Evolutionary conservation across 768 basidiomycete genomes (phyloP), one percentile per base, ranked within the genome.

Genomic region (Xerocomus spinulosus): DNA sequence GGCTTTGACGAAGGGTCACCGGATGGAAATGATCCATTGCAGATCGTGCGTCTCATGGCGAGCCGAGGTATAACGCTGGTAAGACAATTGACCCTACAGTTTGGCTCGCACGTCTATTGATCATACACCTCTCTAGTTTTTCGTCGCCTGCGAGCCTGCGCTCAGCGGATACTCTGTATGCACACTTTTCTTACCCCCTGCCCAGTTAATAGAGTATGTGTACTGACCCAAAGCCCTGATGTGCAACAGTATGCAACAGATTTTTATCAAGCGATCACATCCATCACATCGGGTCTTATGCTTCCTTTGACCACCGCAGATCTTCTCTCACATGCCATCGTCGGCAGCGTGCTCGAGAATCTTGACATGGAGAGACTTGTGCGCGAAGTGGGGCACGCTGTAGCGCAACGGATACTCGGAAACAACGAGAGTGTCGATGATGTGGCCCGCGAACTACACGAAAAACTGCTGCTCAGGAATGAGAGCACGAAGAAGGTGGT

Each of bases 81-180:
- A 63, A 62, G 85, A 68, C 18, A 42, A 39, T 23, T 42, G 21
- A 38, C 47, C 36, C 24, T 39, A 5, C 20, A 51, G n/a, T 44
- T 25, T 49, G 44, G 44, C 47, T 30, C 25, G 9, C 29, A 17
- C 30, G 20, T 12, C 25, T 3, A 41, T 17, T 49, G 29, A 53
- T 39, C 15, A 34, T 50, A 35, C n/a, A n/a, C n/a, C n/a, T 48
- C 33, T 50, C 7, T 66, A 96, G 92, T 97, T 97, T 72, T 93
- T 96, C 66, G 95, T 98, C n/a, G 95, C 95, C 24, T 98, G 95
- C 70, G 95, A 98, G 68, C 94, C 95, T 48, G 93, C 92, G 5
- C 75, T 95, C 50, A 92, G 90, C 54, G 91, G 92, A 36, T 95
- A 95, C 62, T 87, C 86, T 48, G 89, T 91, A 58, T 61, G 85